Conservation (phyloP, 2,329 filamentous ascomycete species). For the Colletotrichum spinosum region DNA sequence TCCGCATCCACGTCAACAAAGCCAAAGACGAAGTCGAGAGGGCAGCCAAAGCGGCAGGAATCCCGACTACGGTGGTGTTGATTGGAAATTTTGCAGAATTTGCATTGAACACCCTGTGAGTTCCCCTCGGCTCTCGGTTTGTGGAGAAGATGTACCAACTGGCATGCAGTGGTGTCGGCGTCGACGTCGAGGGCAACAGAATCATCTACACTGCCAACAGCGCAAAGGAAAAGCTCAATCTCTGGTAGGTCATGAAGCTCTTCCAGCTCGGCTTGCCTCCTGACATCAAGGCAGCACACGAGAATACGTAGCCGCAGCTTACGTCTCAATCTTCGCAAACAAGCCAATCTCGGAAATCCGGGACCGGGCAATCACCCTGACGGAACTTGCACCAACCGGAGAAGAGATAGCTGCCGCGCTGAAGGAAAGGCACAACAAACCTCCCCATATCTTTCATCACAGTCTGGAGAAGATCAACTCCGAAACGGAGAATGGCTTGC, state of each 20-base stretch:
- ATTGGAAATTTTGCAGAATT: conserved; percentile 44
- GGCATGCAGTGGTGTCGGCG: conserved; percentile 5
- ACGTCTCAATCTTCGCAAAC: conserved; percentile 43
- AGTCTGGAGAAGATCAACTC: conserved; percentile 41
- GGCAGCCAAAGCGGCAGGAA: conserved; percentile 40
- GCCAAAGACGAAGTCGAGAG: conserved; percentile 42
- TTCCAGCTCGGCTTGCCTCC: not conserved
- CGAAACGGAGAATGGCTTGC: conserved; percentile 40
- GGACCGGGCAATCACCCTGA: conserved; percentile 40
- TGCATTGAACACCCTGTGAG: conserved; percentile 36
- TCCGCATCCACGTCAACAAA: conserved; percentile 39
- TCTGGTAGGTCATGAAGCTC: conserved; percentile 5
- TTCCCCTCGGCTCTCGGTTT: not conserved
- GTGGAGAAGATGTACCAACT: no score
- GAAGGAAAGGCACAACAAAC: conserved; percentile 38
- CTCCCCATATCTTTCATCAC: conserved; percentile 38
- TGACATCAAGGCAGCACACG: conserved; percentile 37
- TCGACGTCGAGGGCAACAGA: conserved; percentile 12
- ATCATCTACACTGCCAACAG: conserved; percentile 18
- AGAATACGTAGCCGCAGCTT: conserved; percentile 44
- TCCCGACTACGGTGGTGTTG: conserved; percentile 40
- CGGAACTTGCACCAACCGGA: conserved; percentile 42
- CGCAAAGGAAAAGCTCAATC: not conserved
- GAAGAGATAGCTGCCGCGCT: conserved; percentile 40
- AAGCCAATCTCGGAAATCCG: conserved; percentile 40